Percentiles rank a stretch among this genome's conserved stretches.
Conservation (phyloP, 2,329 filamentous ascomycete genomes). For the Hypoxylon sp. region DNA sequence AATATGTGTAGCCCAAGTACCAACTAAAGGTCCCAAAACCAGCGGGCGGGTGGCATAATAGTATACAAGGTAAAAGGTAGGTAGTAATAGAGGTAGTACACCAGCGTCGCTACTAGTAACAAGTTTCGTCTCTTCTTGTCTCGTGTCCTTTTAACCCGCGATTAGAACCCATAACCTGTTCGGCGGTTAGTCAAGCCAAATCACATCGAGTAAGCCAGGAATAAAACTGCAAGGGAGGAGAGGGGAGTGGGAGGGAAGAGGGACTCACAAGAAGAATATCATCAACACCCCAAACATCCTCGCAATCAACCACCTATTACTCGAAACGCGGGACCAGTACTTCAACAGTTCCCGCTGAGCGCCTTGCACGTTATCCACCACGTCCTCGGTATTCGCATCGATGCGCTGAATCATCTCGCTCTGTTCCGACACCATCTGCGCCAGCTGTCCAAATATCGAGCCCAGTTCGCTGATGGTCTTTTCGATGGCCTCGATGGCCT, state of each 20-base stretch:
- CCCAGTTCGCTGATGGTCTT: conserved; percentile 94
- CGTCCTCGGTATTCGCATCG: conserved; percentile 96
- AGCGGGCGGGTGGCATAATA: conserved; percentile 37
- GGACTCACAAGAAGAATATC: conserved; percentile 83
- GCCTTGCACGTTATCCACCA: conserved; percentile 98
- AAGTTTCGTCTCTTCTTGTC: conserved; percentile 20
- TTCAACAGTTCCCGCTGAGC: conserved; percentile 95
- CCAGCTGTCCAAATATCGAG: conserved; percentile 92
- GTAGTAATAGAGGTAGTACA: conserved; percentile 33
- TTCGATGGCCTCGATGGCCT: conserved; percentile 97
- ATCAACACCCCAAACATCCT: conserved; percentile 91
- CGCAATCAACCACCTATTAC: conserved; percentile 93
- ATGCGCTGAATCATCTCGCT: conserved; percentile 96
- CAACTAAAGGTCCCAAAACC: conserved; percentile 17
- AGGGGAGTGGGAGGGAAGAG: neutral
- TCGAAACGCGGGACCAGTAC: conserved; percentile 94
- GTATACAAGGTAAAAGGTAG: conserved; percentile 46
- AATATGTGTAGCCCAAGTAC: conserved; percentile 40
- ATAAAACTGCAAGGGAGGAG: conserved; percentile 9
- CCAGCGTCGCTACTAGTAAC: conserved; percentile 32
- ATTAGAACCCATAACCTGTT: conserved; percentile 76
- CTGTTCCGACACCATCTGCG: conserved; percentile 97
- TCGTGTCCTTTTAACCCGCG: conserved; percentile 59
- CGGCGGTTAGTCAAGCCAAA: conserved; percentile 20
- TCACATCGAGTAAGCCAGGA: no score